Base-by-base conservation (phyloP, 257 asterid genomes). In the Osmanthus fragrans region DNA sequence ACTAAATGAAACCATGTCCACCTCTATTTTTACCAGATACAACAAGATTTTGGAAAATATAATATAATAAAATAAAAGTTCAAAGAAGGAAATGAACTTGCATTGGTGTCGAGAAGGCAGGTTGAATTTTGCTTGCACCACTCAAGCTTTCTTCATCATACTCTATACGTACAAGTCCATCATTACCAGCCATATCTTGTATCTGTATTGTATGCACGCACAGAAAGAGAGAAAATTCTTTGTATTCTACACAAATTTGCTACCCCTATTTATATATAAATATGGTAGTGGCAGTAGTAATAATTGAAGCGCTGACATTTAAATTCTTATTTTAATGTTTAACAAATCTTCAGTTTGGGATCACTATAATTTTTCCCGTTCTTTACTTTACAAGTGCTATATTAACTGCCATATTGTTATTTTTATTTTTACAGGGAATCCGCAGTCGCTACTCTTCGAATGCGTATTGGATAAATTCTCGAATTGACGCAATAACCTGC, bases 81-180 rank as follows among this genome's bases (percentile, higher is more conserved):
- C 9, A 16, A 15, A 37, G 12, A 36, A 21, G 40, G 69, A 4
- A 16, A 25, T 32, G 71, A 70, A 73, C 80, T 82, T 82, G 60
- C 93, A 37, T 71, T 16, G 94, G 86, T 69, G 92, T 76, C 47
- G 87, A 69, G 76, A 74, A 29, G 51, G 82, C 30, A 18, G 90
- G 90, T 76, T 83, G 89, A 80, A 88, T 75, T 72, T 79, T 86
- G 70, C 18, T 77, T 45, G 85, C 87, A 19, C n/a, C 33, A 63
- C 32, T 77, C 25, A 80, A 87, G 84, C 70, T 80, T 73, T 85
- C 97, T 80, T 86, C 90, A 70, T 91, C 92, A 73, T 84, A 76
- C 42, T 71, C 73, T 9, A 72, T 76, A 19, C 65, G 64, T 13
- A 77, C 58, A 54, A 72, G 47, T 45, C 83, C 83, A 71, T 36